Evolutionary conservation across 192 early-diverging fungal species (phyloP).

Genomic region (Umbelopsis isabellina): DNA sequence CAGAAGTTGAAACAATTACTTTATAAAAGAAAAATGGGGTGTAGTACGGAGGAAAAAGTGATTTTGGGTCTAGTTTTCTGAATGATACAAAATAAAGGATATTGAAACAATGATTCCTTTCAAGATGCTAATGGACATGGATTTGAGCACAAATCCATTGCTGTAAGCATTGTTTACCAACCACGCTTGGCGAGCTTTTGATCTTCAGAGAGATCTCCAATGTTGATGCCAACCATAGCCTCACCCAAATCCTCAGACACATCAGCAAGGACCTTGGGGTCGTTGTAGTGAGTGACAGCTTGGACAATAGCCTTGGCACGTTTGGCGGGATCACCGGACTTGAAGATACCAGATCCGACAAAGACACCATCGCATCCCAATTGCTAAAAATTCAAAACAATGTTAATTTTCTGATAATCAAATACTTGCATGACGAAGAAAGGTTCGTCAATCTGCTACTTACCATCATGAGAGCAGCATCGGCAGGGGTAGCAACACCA

Average conservation of each 20-base stretch:
- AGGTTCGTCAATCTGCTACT: neutral
- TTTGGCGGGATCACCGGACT: conserved; percentile 90
- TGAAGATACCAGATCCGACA: conserved; percentile 98
- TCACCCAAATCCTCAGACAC: conserved; percentile 93
- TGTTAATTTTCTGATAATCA: neutral
- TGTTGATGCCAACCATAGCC: conserved; percentile 97
- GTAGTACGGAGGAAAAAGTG: conserved; percentile 8
- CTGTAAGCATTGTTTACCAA: conserved; percentile 47
- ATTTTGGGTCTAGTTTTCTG: conserved; percentile 19
- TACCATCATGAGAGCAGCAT: conserved; percentile 98
- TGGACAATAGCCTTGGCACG: conserved; percentile 94
- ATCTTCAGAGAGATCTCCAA: conserved; percentile 60
- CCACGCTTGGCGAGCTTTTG: conserved; percentile 67
- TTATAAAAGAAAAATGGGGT: conserved; percentile 7
- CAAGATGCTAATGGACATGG: neutral
- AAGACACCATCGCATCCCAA: conserved; percentile 98
- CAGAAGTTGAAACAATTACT: conserved; percentile 5
- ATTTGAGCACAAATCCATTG: neutral
- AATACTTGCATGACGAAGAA: neutral
- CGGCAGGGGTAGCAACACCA: conserved; percentile 96
- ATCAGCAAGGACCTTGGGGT: conserved; percentile 84
- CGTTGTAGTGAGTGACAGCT: conserved; percentile 94
- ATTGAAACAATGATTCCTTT: conserved; percentile 9
- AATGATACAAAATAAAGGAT: conserved; percentile 20
- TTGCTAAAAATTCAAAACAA: conserved; percentile 51